Base-by-base conservation (phyloP, 768 basidiomycete species). In the Calocera viscosa region DNA sequence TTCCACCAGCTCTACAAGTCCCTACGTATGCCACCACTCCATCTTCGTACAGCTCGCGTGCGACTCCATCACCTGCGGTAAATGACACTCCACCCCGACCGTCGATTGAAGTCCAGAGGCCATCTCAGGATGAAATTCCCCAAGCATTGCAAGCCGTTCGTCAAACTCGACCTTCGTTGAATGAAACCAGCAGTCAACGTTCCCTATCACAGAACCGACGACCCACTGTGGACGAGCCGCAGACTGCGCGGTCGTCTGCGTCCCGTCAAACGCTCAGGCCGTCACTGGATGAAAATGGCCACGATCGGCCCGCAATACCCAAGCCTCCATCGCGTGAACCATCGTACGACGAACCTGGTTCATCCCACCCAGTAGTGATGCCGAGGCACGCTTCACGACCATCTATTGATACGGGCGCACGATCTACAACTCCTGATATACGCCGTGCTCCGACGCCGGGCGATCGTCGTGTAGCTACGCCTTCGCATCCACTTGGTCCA, bases 51-150 rank as follows among this genome's bases (percentile, higher is more conserved):
- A 68, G 67, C 35, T 64, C 64, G 32, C 68, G 74, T 65, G 74
- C 79, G n/a, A 73, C 79, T 34, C 49, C 60, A 28, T 49, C 60
- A 2, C 33, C 49, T 30, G 28, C 67, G 63, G 47, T 69, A n/a
- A 63, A 34, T 64, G 28, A 67, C 2, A 63, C 68, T n/a, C 24
- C 65, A 0, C 63, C 66, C 3, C 69, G 49, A 22, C 68, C 67
- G 16, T 70, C 72, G 33, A 49, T 66, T 8, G 72, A 69, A 10
- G 60, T 53, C 0, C 71, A 70, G 10, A 66, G 68, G 17, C 66
- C 71, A 33, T 30, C 40, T 39, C 64, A 70, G 3, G 67, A 38
- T 53, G 66, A n/a, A n/a, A 47, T 32, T 30, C 30, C 53, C 2
- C 22, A 11, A 32, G 30, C 53, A 2, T 47, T 47, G 24, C 43